These are phyloP conservation scores for Lentinula guzmanii DNA, from an alignment of 768 basidiomycete genomes.

Conservation along the genomic window DNA sequence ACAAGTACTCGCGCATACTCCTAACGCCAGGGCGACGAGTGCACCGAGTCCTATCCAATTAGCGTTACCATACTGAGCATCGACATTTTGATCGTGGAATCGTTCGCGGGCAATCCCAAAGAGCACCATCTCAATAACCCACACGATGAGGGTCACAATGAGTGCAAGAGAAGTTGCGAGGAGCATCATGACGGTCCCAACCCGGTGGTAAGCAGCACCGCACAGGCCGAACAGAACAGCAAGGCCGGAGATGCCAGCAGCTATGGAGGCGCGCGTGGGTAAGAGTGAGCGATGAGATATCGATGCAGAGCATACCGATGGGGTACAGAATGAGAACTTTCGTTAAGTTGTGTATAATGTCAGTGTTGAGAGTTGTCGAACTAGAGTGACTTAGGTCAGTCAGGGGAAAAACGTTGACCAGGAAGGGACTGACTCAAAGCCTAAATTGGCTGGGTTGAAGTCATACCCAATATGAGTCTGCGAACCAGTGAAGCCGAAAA, in stretches of 20 bases:
- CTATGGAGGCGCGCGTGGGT: constrained; percentile 21
- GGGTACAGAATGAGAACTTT: constrained; percentile 73
- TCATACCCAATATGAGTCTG: constrained; percentile 51
- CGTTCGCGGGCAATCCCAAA: constrained; percentile 65
- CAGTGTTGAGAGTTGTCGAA: constrained; percentile 40
- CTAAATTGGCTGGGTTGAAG: constrained; percentile 21
- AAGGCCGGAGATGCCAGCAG: constrained; percentile 59
- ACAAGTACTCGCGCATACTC: constrained; percentile 59
- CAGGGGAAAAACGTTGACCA: background rate
- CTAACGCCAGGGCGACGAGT: constrained; percentile 53
- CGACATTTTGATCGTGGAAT: constrained; percentile 40
- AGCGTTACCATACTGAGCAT: constrained; percentile 68
- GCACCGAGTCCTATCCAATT: constrained; percentile 81
- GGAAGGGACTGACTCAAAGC: constrained; percentile 35
- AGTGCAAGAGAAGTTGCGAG: constrained; percentile 60
- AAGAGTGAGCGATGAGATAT: background rate
- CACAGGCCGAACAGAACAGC: constrained; percentile 66
- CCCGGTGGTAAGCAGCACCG: constrained; percentile 56
- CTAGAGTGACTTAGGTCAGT: constrained; percentile 17
- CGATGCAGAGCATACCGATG: constrained; percentile 43
- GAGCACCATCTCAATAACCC: constrained; percentile 75
- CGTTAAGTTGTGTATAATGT: constrained; percentile 63
- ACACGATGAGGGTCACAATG: constrained; percentile 63
- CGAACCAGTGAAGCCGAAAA: constrained; percentile 72
- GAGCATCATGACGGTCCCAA: constrained; percentile 75